Evolutionary conservation across 768 basidiomycete genomes (phyloP), one percentile per base, ranked within the genome.

Genomic region (Pisolithus albus): DNA sequence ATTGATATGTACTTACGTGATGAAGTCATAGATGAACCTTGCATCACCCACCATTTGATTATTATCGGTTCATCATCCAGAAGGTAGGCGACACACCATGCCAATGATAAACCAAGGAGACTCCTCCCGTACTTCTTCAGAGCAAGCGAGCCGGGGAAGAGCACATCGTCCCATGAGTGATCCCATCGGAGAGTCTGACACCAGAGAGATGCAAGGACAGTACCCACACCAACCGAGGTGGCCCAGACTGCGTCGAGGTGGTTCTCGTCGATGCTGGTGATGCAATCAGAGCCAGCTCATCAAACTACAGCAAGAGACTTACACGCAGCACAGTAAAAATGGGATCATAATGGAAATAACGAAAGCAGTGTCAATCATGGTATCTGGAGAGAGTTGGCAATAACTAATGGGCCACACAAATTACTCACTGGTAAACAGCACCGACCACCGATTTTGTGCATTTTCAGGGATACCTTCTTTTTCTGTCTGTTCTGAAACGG

Each of bases 241-340:
- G 28, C 89, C 88, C 54, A 87, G 92, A 60, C 86, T 89, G 50
- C 26, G 52, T 4, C 1, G 21, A 23, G 21, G 21, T 23, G 1
- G 21, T 23, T 23, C 21, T 23, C 21, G 4, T 23, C 21, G 4
- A 23, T 23, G 21, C 21, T 23, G 21, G 21, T n/a, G n/a, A 4
- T 38, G 6, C 32, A 6, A 16, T 16, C 0, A 41, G 55, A 18
- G 52, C 36, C 37, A 49, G 15, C 10, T 9, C 30, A 26, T 46
- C 39, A n/a, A 18, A 26, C 18, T 1, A 44, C 47, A 48, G 21
- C 42, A 43, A 70, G 83, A 34, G 13, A 15, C 34, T 45, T 55
- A 88, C 84, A 94, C 94, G 90, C 90, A 92, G 61, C 81, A 88
- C 28, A 92, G 72, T 24, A 94, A 85, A 6, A 94, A 75, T 15